These are phyloP conservation scores for Tilletia walkeri DNA, from an alignment of 1,284 basidiomycete species.

Conservation along the genomic window DNA sequence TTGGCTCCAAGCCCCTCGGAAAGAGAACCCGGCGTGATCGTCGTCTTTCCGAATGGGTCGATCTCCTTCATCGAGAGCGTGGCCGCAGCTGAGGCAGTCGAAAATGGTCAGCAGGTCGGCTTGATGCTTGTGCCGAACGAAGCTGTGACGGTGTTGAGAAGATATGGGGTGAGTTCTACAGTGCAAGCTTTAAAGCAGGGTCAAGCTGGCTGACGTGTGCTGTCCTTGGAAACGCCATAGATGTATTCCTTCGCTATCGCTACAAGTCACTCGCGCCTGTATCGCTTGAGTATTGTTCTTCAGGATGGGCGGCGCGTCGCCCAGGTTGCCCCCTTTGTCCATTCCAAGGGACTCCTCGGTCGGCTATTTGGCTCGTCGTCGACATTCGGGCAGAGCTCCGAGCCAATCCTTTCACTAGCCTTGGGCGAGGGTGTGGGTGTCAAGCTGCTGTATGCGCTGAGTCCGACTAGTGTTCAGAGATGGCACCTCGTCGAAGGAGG, in stretches of 20 bases:
- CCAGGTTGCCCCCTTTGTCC: slow-evolving; percentile 36
- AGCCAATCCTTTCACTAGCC: slow-evolving; percentile 37
- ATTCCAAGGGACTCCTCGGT: slow-evolving; percentile 43
- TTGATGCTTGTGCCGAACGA: slow-evolving; percentile 30
- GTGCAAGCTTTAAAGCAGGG: neutral
- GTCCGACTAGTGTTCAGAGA: slow-evolving; percentile 41
- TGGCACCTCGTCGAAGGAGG: slow-evolving; percentile 49
- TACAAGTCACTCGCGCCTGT: slow-evolving; percentile 38
- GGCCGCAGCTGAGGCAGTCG: slow-evolving; percentile 30
- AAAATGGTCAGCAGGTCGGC: slow-evolving; percentile 30
- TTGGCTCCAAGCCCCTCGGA: slow-evolving; percentile 30
- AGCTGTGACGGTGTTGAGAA: slow-evolving; percentile 30
- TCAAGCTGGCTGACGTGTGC: neutral
- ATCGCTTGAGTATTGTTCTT: slow-evolving; percentile 33
- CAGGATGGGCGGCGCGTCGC: slow-evolving; percentile 37
- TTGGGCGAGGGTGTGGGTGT: slow-evolving; percentile 28
- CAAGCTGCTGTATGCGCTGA: slow-evolving; percentile 41
- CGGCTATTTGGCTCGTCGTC: slow-evolving; percentile 42
- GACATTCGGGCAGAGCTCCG: slow-evolving; percentile 28
- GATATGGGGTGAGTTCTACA: slow-evolving; percentile 22
- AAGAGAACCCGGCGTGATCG: slow-evolving; percentile 41
- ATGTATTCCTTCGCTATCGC: slow-evolving; percentile 32
- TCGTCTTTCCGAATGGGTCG: slow-evolving; percentile 37
- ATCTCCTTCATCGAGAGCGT: slow-evolving; percentile 41
- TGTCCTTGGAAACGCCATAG: slow-evolving; percentile 16